Base-by-base conservation (phyloP, 2,329 filamentous ascomycete species). In the Epichloe glyceriae region DNA sequence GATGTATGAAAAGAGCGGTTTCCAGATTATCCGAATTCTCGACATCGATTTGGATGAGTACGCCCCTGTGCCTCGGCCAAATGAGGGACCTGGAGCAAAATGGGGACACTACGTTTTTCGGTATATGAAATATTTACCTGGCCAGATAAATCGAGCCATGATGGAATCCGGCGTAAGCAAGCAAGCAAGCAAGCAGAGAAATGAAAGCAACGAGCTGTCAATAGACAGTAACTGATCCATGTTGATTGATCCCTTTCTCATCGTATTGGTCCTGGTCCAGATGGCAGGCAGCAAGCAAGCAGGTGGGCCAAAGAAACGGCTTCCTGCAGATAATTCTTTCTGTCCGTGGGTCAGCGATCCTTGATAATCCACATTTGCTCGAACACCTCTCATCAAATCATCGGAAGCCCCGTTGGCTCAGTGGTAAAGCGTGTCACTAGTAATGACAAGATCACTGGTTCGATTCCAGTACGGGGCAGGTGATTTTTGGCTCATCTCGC, bases 371-470 rank as follows among this genome's bases (percentile, higher is more conserved):
- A 33, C 19, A 52, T 54, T 54, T 14, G 40, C n/a, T 2, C 1
- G 0, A 1, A 0, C 1, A n/a, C 1, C 0, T 2, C 1, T 2
- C 38, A 41, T 22, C 44, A 10, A 38, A 34, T 20, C 3, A 45
- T 20, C 30, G 48, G 2, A 47, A 53, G 62, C 61, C 61, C 58
- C 56, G 59, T 62, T 65, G 62, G 62, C 62, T 64, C 55, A 65
- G 63, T 62, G 63, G 63, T 65, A 64, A 57, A 64, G 62, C 62
- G 61, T 61, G 55, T 64, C 62, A 64, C 62, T 65, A 63, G 61
- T 64, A 64, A 64, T 64, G 62, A 65, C 55, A 60, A 65, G 61
- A 61, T 64, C 61, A 61, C 57, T 59, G 59, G 62, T 64, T 65
- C 62, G 61, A 65, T 61, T 64, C 62, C 60, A 60, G 59, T 61